Evolutionary conservation across 305 asterid genomes (phyloP).

Genomic region (Fraxinus dipetala): DNA sequence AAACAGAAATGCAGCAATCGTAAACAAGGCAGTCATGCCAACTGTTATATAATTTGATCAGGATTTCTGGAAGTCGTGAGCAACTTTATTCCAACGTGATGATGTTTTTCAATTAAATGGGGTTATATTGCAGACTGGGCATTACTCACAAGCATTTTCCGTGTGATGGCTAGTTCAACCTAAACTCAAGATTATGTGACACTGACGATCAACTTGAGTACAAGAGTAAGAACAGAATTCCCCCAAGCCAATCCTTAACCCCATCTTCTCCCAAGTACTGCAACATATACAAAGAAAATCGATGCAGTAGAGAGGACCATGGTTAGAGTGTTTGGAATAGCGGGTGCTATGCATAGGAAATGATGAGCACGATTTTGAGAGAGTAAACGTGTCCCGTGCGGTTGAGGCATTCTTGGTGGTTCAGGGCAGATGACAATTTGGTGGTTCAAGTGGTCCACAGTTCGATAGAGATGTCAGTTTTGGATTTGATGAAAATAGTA

Average conservation of each 20-base stretch:
- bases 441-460: background rate
- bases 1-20: background rate
- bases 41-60: background rate
- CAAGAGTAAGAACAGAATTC: background rate
- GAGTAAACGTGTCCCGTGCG: background rate
- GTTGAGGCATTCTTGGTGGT: background rate
- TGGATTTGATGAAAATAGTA: background rate
- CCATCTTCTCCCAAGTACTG: constrained; percentile 1
- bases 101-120: constrained; percentile 8
- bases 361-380: background rate
- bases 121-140: background rate
- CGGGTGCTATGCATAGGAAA: background rate
- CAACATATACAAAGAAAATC: background rate
- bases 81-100: constrained; percentile 8
- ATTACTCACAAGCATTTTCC: background rate
- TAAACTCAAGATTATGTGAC: background rate
- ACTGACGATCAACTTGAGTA: background rate
- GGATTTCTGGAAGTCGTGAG: background rate
- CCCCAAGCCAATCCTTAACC: background rate
- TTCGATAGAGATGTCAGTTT: background rate
- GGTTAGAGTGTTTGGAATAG: background rate
- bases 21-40: background rate
- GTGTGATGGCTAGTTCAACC: background rate
- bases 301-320: background rate
- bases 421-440: background rate